phyloP scores from a whole-genome alignment of 2,329 filamentous ascomycete species.

The Scleromitrula shiraiana region DNA sequence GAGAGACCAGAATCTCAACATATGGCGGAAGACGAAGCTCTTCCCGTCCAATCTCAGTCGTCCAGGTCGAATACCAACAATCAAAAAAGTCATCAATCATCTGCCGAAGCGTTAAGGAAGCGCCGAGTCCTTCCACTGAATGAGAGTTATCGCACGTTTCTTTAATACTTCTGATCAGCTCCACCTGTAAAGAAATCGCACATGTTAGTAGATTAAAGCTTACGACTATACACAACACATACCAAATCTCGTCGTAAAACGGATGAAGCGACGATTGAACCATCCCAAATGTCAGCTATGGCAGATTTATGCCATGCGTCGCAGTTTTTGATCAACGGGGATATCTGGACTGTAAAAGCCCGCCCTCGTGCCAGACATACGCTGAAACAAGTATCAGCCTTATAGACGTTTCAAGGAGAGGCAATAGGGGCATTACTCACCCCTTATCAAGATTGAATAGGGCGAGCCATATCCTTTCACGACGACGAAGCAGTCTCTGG shows the following conservation, averaged over 20 bases:
- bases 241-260: slow-evolving; percentile 60
- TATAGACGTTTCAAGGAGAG: neutral
- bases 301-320: slow-evolving; percentile 60
- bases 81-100: slow-evolving; percentile 60
- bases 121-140: slow-evolving; percentile 41
- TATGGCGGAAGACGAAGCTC: slow-evolving; percentile 58
- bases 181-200: slow-evolving; percentile 37
- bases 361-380: slow-evolving; percentile 64
- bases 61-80: slow-evolving; percentile 57
- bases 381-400: slow-evolving; percentile 29
- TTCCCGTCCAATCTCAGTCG: slow-evolving; percentile 45
- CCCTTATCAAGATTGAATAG: slow-evolving; percentile 66
- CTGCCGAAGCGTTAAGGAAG: slow-evolving; percentile 50
- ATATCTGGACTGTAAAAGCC: slow-evolving; percentile 60
- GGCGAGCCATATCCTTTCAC: slow-evolving; percentile 64
- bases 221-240: slow-evolving; percentile 17
- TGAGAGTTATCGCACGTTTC: slow-evolving; percentile 48
- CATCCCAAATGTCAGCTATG: slow-evolving; percentile 58
- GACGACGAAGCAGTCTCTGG: slow-evolving; percentile 50
- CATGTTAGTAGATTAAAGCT: neutral
- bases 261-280: slow-evolving; percentile 63
- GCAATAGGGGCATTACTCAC: too few relatives aligned
- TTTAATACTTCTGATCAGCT: slow-evolving; percentile 48
- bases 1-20: slow-evolving; percentile 65
- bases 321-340: slow-evolving; percentile 56